Percentiles rank a stretch among this genome's conserved stretches.
Conservation (phyloP, 2,329 filamentous ascomycete genomes). For the Leptographium lundbergii region DNA sequence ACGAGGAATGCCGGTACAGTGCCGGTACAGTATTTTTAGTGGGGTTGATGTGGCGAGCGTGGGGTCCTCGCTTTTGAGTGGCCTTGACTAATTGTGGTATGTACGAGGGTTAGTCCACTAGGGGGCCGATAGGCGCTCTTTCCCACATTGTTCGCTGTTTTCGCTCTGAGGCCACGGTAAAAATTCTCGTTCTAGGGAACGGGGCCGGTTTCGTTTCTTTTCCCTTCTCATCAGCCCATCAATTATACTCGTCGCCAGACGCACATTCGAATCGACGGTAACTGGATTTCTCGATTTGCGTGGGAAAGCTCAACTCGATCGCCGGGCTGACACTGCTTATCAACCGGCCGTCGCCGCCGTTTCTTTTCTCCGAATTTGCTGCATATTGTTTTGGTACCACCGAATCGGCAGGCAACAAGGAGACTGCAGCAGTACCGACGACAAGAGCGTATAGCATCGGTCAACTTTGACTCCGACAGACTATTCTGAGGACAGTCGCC, state of each 20-base stretch:
- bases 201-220: not conserved
- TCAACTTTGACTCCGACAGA: not conserved
- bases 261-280: not conserved
- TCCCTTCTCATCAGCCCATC: not conserved
- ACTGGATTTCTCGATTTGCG: not conserved
- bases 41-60: not conserved
- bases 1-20: not conserved
- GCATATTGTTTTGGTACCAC: not conserved
- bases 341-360: not conserved
- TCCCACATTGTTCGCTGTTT: constrained; percentile 1
- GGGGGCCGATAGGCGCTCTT: not conserved
- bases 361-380: not conserved
- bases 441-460: not conserved
- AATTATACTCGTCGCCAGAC: not conserved
- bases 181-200: not conserved
- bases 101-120: not conserved
- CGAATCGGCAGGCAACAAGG: not conserved
- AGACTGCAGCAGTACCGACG: not conserved
- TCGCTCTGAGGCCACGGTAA: not conserved
- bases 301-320: too few species aligned
- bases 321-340: not conserved
- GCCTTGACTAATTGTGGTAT: constrained; percentile 2
- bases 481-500: not conserved
- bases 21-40: not conserved
- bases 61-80: not conserved